A percentile compares a stretch with the other conserved stretches of the same genome.
These are phyloP conservation scores for Fomes fomentarius DNA, from an alignment of 1,284 basidiomycete species.

Conservation along the genomic window DNA sequence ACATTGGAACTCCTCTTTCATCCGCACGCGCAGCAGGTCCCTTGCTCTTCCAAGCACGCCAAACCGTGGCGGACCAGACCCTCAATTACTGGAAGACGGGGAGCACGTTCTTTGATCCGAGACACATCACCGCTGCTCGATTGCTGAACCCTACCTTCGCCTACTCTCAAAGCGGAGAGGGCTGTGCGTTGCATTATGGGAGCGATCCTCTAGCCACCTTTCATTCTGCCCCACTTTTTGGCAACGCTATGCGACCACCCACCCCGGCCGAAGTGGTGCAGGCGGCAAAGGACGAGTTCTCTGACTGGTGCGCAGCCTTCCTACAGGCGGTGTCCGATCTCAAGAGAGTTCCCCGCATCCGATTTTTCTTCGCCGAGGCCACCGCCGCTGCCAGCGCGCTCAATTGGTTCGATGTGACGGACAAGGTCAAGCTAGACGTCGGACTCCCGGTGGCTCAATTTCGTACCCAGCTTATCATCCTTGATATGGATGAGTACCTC, in stretches of 20 bases:
- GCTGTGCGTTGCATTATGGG: constrained; percentile 49
- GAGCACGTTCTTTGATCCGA: constrained; percentile 36
- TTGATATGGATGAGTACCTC: constrained; percentile 41
- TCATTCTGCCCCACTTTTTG: constrained; percentile 46
- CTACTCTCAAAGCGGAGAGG: constrained; percentile 44
- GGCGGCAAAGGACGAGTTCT: constrained; percentile 38
- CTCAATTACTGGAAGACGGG: constrained; percentile 47
- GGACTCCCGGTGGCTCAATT: constrained; percentile 41
- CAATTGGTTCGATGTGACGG: constrained; percentile 19
- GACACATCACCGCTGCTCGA: constrained; percentile 31
- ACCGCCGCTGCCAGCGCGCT: constrained; percentile 38
- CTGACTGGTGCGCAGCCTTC: constrained; percentile 41
- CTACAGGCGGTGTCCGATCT: constrained; percentile 3
- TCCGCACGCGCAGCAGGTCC: constrained; percentile 44
- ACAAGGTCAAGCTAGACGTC: constrained; percentile 24
- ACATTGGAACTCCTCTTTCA: neutral
- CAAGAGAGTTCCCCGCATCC: constrained; percentile 27
- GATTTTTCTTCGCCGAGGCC: constrained; percentile 42
- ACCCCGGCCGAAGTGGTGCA: constrained; percentile 30
- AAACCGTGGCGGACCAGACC: constrained; percentile 30
- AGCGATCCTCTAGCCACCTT: constrained; percentile 50
- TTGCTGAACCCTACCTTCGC: constrained; percentile 52
- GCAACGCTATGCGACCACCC: constrained; percentile 18
- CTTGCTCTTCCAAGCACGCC: constrained; percentile 28
- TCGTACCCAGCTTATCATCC: constrained; percentile 36